A percentile compares a stretch with the other conserved stretches of the same genome.
These are phyloP conservation scores for Fagopyrum homotropicum DNA, from an alignment of 148 eudicot species.

Conservation along the genomic window DNA sequence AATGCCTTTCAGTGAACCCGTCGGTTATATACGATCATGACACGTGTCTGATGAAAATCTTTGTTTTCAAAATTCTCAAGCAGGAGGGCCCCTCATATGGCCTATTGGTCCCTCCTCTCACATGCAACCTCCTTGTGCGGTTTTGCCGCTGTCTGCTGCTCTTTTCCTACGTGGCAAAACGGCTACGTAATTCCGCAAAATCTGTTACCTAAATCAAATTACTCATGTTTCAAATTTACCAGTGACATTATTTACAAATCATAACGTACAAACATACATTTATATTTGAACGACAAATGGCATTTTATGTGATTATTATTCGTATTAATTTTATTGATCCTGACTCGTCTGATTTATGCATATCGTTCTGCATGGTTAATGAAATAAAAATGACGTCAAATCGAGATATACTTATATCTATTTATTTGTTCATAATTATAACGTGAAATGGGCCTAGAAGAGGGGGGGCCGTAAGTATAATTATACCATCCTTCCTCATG, in stretches of 20 bases:
- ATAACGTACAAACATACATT: too few species aligned
- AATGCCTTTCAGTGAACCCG: slow-evolving; percentile 6
- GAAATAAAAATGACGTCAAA: background rate
- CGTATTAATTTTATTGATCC: too few species aligned
- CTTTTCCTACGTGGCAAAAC: slow-evolving; percentile 6
- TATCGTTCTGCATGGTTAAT: too few species aligned
- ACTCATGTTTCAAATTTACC: background rate
- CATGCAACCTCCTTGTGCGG: background rate
- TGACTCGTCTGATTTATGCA: too few species aligned
- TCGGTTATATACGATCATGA: background rate
- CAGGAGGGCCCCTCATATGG: background rate
- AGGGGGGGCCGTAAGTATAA: background rate
- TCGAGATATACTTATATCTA: background rate
- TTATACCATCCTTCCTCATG: background rate
- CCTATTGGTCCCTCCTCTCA: background rate
- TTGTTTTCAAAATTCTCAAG: background rate
- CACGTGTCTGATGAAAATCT: background rate
- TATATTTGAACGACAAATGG: too few species aligned
- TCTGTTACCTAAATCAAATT: background rate
- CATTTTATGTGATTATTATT: too few species aligned
- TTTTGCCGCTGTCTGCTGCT: background rate
- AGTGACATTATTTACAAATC: background rate
- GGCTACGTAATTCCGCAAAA: background rate
- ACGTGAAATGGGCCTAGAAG: background rate
- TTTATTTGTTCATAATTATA: too few species aligned